Evolutionary conservation across 495 filamentous ascomycete genomes (phyloP), one percentile per base, ranked within the genome.

Genomic region (Tuber umbilicatum): DNA sequence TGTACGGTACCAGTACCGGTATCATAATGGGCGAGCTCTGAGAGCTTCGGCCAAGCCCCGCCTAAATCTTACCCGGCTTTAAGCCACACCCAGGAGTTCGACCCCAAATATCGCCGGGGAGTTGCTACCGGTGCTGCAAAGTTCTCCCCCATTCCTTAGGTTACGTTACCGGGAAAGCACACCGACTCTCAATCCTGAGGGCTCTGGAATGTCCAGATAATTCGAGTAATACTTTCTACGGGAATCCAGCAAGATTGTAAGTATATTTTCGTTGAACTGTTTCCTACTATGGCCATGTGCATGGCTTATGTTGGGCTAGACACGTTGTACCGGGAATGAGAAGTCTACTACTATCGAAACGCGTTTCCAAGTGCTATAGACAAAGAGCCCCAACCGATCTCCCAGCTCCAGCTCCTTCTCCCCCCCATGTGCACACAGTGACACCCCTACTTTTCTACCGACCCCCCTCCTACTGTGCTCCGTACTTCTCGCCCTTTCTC

Each of bases 21-120:
- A n/a, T n/a, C n/a, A n/a, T n/a, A n/a, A n/a, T n/a, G 42, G n/a
- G 47, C 73, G 71, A 74, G 75, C 72, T 73, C 68, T 74, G 73
- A 21, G 27, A 31, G 47, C 75, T 67, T 68, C 68, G 69, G 50
- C 70, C n/a, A n/a, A 35, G 40, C 68, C 67, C 37, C 27, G 7
- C 6, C 64, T 69, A 38, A 38, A 16, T 39, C 16, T 69, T 74
- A 74, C 77, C 76, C 77, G 69, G 47, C 73, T 39, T 70, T 67
- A 23, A 43, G 70, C 40, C 70, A 38, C 68, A 69, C 41, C n/a
- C 37, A 55, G 27, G 50, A 27, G 6, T 27, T 10, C 6, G 19
- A 23, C 19, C 7, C 14, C 43, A 21, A 6, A 21, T 5, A 45
- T n/a, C 47, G 10, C 21, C 23, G 6, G 47, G n/a, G 47, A 55